Evolutionary conservation across 495 filamentous ascomycete genomes (phyloP).

Genomic region (Aspergillus homomorphus): DNA sequence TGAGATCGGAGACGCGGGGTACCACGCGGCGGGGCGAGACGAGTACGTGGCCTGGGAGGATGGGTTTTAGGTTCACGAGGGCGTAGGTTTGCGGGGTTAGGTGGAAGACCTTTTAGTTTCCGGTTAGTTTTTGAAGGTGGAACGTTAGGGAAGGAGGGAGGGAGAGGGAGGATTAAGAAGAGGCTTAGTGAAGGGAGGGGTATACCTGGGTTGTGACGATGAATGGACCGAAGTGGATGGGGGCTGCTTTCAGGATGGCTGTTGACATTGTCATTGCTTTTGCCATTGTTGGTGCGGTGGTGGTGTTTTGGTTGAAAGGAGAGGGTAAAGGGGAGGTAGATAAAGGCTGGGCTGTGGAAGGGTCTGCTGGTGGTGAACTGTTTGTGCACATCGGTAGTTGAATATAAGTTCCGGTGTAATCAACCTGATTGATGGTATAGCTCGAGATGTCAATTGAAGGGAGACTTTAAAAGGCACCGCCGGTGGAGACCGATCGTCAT

Average conservation of each 20-base stretch:
- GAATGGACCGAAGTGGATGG: slow-evolving; percentile 47
- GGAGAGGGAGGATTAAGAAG: background rate
- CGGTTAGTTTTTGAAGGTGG: background rate
- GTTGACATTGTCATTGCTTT: background rate
- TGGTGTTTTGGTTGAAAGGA: slow-evolving; percentile 11
- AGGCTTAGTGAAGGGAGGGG: background rate
- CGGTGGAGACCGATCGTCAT: slow-evolving; percentile 3
- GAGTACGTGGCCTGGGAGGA: slow-evolving; percentile 91
- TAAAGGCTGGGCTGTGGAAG: too few relatives aligned
- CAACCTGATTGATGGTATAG: background rate
- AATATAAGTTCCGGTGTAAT: too few relatives aligned
- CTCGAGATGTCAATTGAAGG: background rate
- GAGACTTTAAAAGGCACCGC: too few relatives aligned
- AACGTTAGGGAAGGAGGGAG: background rate
- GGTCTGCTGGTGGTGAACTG: slow-evolving; percentile 1
- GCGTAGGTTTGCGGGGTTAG: slow-evolving; percentile 73
- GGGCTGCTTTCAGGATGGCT: slow-evolving; percentile 27
- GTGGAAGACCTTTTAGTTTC: slow-evolving; percentile 68
- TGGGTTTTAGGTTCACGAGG: slow-evolving; percentile 90
- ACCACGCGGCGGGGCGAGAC: slow-evolving; percentile 60
- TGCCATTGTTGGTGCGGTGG: slow-evolving; percentile 16
- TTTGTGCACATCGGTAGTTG: background rate
- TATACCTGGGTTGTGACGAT: slow-evolving; percentile 45
- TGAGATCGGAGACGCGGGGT: slow-evolving; percentile 72
- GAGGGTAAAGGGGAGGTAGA: background rate